Evolutionary conservation across 1,284 basidiomycete species (phyloP).

Genomic region (Ganoderma sp.): DNA sequence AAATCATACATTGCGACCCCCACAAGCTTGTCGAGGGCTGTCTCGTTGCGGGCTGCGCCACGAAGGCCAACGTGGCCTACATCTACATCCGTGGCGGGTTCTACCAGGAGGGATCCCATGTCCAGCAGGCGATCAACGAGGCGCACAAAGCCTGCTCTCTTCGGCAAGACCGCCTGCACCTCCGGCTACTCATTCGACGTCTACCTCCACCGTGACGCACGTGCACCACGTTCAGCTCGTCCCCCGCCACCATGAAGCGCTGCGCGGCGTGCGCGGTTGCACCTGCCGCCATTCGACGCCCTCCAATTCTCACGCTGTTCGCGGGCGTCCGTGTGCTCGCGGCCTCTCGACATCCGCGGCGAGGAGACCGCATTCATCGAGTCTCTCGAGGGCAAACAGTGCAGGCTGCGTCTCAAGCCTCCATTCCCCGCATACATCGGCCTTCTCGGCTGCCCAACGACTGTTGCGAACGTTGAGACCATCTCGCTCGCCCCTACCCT

Average conservation of each 20-base stretch:
- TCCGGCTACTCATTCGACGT: conserved; percentile 96
- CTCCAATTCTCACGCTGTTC: conserved; percentile 38
- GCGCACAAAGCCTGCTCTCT: conserved; percentile 89
- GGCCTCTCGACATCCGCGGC: conserved; percentile 80
- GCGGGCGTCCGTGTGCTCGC: conserved; percentile 88
- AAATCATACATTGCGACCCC: too few relatives aligned
- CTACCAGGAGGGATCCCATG: conserved; percentile 91
- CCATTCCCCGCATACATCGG: conserved; percentile 99
- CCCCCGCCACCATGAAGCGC: too few relatives aligned
- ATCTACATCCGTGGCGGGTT: conserved; percentile 99
- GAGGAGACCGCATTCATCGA: conserved; percentile 99
- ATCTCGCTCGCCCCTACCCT: conserved; percentile 98
- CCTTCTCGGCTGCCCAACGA: conserved; percentile 95
- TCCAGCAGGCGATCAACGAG: conserved; percentile 95
- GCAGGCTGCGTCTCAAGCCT: conserved; percentile 98
- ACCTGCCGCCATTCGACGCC: too few relatives aligned
- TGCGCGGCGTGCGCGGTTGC: too few relatives aligned
- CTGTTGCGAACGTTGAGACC: conserved; percentile 98
- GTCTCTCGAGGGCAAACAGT: conserved; percentile 96
- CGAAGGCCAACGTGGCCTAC: conserved; percentile 98
- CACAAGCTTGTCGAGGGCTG: conserved; percentile 48
- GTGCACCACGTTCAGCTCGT: too few relatives aligned
- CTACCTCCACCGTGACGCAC: conserved; percentile 84
- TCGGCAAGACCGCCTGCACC: conserved; percentile 93
- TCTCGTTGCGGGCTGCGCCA: conserved; percentile 94